A percentile compares a stretch with the other conserved stretches of the same genome.
phyloP scores from a whole-genome alignment of 768 basidiomycete genomes.

The Suillus weaverae region DNA sequence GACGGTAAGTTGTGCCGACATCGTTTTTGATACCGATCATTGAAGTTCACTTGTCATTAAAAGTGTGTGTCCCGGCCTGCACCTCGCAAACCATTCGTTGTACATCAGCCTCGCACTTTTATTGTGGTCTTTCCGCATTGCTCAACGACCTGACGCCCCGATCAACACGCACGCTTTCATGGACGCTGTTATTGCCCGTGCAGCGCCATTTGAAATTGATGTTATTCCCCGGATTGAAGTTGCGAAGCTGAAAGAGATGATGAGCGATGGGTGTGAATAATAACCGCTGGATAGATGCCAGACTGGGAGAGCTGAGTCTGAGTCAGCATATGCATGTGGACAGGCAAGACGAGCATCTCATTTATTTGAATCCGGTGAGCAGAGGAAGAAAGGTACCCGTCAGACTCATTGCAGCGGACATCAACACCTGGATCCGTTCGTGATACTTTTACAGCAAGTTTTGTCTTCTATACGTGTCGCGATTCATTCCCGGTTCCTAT shows the following conservation, averaged over 20 bases:
- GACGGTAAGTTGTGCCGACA: neutral
- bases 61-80: conserved; percentile 61
- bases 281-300: neutral
- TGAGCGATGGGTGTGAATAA: neutral
- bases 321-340: neutral
- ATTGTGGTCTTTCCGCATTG: conserved; percentile 42
- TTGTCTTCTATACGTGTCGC: too few relatives aligned
- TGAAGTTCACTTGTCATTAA: neutral
- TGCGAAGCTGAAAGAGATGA: conserved; percentile 14
- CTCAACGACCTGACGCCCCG: neutral
- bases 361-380: neutral
- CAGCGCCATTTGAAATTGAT: neutral
- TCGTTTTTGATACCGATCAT: neutral
- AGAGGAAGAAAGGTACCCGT: neutral
- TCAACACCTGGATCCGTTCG: neutral
- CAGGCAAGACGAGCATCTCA: neutral
- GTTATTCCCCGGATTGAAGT: conserved; percentile 12
- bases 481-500: neutral
- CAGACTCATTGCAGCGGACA: neutral
- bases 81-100: conserved; percentile 46
- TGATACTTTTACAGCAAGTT: neutral
- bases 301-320: neutral
- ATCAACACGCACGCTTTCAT: neutral
- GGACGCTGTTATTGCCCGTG: neutral
- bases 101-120: conserved; percentile 61